Percentiles rank a stretch among this genome's conserved stretches.
Evolutionary conservation across 805 yeast genomes (phyloP).

Genomic region (Sugiyamaella boreocaroliniensis): DNA sequence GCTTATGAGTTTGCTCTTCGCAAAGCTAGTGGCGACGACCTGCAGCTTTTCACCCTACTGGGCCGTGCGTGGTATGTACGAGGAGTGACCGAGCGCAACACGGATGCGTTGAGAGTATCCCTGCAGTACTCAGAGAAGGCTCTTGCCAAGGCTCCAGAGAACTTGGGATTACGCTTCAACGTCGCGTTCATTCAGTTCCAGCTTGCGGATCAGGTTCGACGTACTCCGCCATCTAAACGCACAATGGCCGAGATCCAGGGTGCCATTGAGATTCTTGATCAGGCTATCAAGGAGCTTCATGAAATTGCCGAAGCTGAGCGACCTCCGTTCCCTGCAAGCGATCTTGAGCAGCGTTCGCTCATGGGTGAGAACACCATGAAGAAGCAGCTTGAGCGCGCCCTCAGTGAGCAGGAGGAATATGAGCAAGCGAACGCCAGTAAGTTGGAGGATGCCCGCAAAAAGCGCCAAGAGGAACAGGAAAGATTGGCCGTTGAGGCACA

Average conservation of each 20-base stretch:
- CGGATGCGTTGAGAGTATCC: conserved; percentile 54
- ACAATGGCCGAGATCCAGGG: conserved; percentile 52
- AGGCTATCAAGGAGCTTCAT: conserved; percentile 54
- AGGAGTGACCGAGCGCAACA: conserved; percentile 60
- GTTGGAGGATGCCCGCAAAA: conserved; percentile 65
- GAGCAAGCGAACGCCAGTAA: conserved; percentile 52
- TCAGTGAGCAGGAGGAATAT: conserved; percentile 65
- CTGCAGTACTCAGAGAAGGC: conserved; percentile 60
- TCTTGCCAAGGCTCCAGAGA: conserved; percentile 34
- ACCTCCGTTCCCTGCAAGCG: conserved; percentile 75
- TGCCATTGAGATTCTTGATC: conserved; percentile 50
- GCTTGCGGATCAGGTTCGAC: conserved; percentile 73
- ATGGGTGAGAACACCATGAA: conserved; percentile 73
- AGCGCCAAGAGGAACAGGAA: conserved; percentile 51
- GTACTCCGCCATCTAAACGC: conserved; percentile 53
- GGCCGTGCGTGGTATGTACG: conserved; percentile 87
- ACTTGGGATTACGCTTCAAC: conserved; percentile 59
- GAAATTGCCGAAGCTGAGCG: conserved; percentile 51
- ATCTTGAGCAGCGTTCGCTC: conserved; percentile 77
- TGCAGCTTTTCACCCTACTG: conserved; percentile 60
- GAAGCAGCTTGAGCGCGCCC: conserved; percentile 61
- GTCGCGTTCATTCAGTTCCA: conserved; percentile 80
- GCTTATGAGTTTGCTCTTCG: conserved; percentile 74
- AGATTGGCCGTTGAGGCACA: conserved; percentile 36
- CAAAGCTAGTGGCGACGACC: conserved; percentile 53